phyloP scores from a whole-genome alignment of 352 stramenopile genomes.

The Phytophthora hibernalis region DNA sequence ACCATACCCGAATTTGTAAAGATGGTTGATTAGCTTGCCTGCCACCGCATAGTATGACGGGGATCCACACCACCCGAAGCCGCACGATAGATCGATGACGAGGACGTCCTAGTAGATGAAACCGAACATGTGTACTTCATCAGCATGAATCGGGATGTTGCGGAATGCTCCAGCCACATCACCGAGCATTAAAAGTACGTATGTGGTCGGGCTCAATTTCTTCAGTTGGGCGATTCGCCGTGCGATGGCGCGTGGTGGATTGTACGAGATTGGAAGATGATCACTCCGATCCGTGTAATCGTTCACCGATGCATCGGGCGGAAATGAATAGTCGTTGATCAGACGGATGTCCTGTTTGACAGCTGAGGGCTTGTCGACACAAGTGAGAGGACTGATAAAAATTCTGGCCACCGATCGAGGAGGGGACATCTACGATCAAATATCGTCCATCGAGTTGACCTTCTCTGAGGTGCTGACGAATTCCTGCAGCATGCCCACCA shows the following conservation, averaged over 20 bases:
- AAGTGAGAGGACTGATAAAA: slow-evolving; percentile 11
- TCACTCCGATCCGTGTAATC: slow-evolving; percentile 30
- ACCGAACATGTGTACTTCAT: slow-evolving; percentile 18
- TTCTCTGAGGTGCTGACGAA: slow-evolving; percentile 6
- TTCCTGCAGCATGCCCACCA: neutral
- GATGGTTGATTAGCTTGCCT: neutral
- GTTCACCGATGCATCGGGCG: slow-evolving; percentile 21
- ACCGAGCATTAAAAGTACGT: slow-evolving; percentile 29
- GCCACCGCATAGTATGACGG: no score
- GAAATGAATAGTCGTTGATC: slow-evolving; percentile 30
- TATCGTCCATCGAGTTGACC: slow-evolving; percentile 19
- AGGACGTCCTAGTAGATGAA: slow-evolving; percentile 20
- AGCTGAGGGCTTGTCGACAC: slow-evolving; percentile 12
- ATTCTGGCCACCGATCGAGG: slow-evolving; percentile 16
- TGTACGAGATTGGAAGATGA: slow-evolving; percentile 23
- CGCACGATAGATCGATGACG: slow-evolving; percentile 31
- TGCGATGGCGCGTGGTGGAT: slow-evolving; percentile 23
- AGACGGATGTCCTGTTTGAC: slow-evolving; percentile 9
- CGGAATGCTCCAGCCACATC: slow-evolving; percentile 38
- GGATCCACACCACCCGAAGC: slow-evolving; percentile 21
- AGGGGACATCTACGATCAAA: slow-evolving; percentile 6
- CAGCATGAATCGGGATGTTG: slow-evolving; percentile 30
- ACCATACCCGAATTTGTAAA: slow-evolving; percentile 6
- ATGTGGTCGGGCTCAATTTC: neutral
- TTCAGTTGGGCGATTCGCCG: slow-evolving; percentile 18